A percentile compares a stretch with the other conserved stretches of the same genome.
phyloP scores from a whole-genome alignment of 495 filamentous ascomycete species.

The Xylona heveae region DNA sequence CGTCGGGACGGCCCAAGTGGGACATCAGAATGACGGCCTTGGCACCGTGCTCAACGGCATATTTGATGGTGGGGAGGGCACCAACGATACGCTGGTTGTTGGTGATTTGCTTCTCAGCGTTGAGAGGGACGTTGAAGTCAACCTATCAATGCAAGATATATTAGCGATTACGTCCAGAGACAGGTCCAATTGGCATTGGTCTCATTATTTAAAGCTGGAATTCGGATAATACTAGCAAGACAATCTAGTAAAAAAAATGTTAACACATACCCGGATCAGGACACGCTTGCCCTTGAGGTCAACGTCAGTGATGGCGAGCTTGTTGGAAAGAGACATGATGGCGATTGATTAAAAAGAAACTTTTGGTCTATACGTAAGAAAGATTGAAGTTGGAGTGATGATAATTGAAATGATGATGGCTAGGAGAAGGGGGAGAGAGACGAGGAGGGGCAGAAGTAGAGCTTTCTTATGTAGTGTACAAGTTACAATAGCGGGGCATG shows the following conservation, averaged over 20 bases:
- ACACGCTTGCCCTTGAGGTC: conserved; percentile 97
- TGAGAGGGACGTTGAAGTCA: conserved; percentile 98
- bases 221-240: neutral
- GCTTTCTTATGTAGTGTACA: no score
- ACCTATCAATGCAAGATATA: conserved; percentile 35
- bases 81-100: conserved; percentile 97
- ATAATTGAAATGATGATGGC: no score
- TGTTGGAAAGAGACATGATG: conserved; percentile 94
- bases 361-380: no score
- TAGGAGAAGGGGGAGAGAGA: no score
- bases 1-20: conserved; percentile 89
- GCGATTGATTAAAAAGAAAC: conserved; percentile 1
- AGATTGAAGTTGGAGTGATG: no score
- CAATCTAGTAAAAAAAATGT: conserved; percentile 2
- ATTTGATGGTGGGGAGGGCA: conserved; percentile 93
- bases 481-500: no score
- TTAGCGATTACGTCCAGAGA: conserved; percentile 2
- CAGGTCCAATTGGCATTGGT: neutral
- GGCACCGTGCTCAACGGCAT: conserved; percentile 82
- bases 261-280: conserved; percentile 65
- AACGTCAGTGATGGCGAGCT: conserved; percentile 86
- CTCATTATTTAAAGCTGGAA: neutral
- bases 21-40: conserved; percentile 97
- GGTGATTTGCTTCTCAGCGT: conserved; percentile 76
- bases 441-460: no score